A percentile compares a stretch with the other conserved stretches of the same genome.
phyloP scores from a whole-genome alignment of 805 yeast genomes.

The Suhomyces tanzawaensis region DNA sequence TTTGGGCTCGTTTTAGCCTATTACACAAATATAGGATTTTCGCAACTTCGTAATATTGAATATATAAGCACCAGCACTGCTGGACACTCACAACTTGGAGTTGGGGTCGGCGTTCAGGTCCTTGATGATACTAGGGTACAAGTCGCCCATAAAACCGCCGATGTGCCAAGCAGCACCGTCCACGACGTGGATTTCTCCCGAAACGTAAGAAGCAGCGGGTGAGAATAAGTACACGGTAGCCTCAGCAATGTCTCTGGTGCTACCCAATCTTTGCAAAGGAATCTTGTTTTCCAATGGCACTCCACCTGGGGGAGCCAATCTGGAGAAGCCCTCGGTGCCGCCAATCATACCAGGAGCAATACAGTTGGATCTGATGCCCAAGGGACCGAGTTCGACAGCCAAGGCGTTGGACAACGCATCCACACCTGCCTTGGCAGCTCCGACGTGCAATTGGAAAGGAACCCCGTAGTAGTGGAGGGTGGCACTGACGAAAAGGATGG shows the following conservation, averaged over 20 bases:
- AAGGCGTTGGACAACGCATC: slow-evolving; percentile 82
- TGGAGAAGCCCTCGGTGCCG: slow-evolving; percentile 80
- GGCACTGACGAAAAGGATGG: slow-evolving; percentile 77
- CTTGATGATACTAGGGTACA: slow-evolving; percentile 33
- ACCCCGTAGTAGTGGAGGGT: slow-evolving; percentile 88
- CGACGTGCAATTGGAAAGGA: slow-evolving; percentile 86
- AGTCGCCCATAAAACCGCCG: slow-evolving; percentile 41
- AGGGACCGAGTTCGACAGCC: slow-evolving; percentile 89
- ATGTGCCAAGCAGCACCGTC: slow-evolving; percentile 93
- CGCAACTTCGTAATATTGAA: too few relatives aligned
- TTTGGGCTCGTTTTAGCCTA: too few relatives aligned
- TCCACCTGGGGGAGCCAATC: slow-evolving; percentile 50
- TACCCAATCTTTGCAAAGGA: slow-evolving; percentile 69
- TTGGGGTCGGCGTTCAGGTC: slow-evolving; percentile 25
- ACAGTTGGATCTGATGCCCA: slow-evolving; percentile 79
- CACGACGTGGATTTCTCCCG: slow-evolving; percentile 76
- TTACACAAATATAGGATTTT: too few relatives aligned
- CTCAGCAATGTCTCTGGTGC: slow-evolving; percentile 78
- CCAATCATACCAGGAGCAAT: slow-evolving; percentile 91
- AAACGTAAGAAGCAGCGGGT: slow-evolving; percentile 73
- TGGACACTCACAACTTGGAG: slow-evolving; percentile 21
- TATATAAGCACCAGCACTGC: too few relatives aligned
- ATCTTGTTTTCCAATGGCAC: slow-evolving; percentile 43
- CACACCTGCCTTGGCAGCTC: slow-evolving; percentile 94
- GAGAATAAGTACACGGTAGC: slow-evolving; percentile 83